Evolutionary conservation across 1,139 yeast species (phyloP).

Genomic region (Trichomonascaceae sp.): DNA sequence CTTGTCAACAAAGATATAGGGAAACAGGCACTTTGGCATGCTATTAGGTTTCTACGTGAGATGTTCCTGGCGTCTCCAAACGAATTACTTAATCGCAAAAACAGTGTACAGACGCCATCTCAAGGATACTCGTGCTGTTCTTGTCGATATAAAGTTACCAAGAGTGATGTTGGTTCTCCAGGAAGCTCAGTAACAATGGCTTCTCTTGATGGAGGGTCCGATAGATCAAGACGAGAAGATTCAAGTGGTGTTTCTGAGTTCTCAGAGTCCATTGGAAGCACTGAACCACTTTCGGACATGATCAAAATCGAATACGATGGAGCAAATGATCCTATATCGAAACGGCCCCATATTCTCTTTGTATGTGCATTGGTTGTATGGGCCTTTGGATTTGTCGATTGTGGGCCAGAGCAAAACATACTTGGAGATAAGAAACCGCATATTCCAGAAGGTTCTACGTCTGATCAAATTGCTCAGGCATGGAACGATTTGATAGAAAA

Average conservation of each 20-base stretch:
- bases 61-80: slow-evolving; percentile 21
- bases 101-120: slow-evolving; percentile 10
- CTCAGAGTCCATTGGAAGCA: slow-evolving; percentile 5
- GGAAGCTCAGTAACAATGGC: slow-evolving; percentile 14
- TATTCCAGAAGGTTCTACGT: slow-evolving; percentile 10
- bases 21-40: slow-evolving; percentile 25
- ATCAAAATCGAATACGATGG: slow-evolving; percentile 38
- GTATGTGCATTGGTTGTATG: slow-evolving; percentile 50
- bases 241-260: slow-evolving; percentile 6
- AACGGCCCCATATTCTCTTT: slow-evolving; percentile 52
- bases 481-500: slow-evolving; percentile 7
- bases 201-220: slow-evolving; percentile 2
- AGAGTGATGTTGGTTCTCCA: slow-evolving; percentile 16
- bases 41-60: slow-evolving; percentile 25
- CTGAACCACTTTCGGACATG: slow-evolving; percentile 14
- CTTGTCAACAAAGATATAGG: slow-evolving; percentile 17
- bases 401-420: slow-evolving; percentile 49
- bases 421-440: slow-evolving; percentile 14
- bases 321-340: slow-evolving; percentile 47
- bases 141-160: slow-evolving; percentile 15
- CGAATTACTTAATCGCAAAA: slow-evolving; percentile 10
- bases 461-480: slow-evolving; percentile 14
- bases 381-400: slow-evolving; percentile 47
- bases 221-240: slow-evolving; percentile 7
- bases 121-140: slow-evolving; percentile 15